A percentile compares a stretch with the other conserved stretches of the same genome.
These are phyloP conservation scores for Pythium chondricola DNA, from an alignment of 352 stramenopile species.

Conservation along the genomic window DNA sequence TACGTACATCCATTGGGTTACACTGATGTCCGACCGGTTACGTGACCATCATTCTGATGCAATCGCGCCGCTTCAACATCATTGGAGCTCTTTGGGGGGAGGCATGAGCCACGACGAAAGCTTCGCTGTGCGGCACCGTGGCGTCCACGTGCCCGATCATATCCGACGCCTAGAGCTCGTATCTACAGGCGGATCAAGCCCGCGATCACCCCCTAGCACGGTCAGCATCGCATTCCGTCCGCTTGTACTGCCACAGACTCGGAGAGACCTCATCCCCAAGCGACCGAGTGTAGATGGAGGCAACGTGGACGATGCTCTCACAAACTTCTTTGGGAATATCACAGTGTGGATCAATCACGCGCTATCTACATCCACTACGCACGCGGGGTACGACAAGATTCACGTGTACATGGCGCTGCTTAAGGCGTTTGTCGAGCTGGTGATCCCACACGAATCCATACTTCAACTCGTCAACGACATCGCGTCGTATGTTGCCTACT, in stretches of 20 bases:
- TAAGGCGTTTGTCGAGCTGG: slow-evolving; percentile 18
- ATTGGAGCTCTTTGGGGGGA: not conserved
- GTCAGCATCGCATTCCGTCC: slow-evolving; percentile 4
- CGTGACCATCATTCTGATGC: not conserved
- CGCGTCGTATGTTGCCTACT: slow-evolving; percentile 25
- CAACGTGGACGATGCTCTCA: slow-evolving; percentile 5
- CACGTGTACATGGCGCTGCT: slow-evolving; percentile 27
- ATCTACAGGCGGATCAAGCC: not conserved
- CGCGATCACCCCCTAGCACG: not conserved
- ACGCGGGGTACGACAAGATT: slow-evolving; percentile 30
- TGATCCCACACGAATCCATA: slow-evolving; percentile 12
- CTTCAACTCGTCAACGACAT: slow-evolving; percentile 17
- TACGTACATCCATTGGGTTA: not conserved
- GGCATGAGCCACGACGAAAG: slow-evolving; percentile 7
- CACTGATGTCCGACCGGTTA: not conserved
- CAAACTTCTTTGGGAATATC: slow-evolving; percentile 29
- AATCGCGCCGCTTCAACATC: not conserved
- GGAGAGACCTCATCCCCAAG: slow-evolving; percentile 4
- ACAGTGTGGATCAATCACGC: slow-evolving; percentile 32
- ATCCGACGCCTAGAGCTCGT: slow-evolving; percentile 28
- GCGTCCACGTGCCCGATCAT: slow-evolving; percentile 28
- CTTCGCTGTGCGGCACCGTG: slow-evolving; percentile 25
- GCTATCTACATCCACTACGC: not conserved
- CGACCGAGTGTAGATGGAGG: not conserved
- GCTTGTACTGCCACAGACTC: slow-evolving; percentile 4